Evolutionary conservation across 352 stramenopile genomes (phyloP).

Genomic region (Phytophthora megakarya): DNA sequence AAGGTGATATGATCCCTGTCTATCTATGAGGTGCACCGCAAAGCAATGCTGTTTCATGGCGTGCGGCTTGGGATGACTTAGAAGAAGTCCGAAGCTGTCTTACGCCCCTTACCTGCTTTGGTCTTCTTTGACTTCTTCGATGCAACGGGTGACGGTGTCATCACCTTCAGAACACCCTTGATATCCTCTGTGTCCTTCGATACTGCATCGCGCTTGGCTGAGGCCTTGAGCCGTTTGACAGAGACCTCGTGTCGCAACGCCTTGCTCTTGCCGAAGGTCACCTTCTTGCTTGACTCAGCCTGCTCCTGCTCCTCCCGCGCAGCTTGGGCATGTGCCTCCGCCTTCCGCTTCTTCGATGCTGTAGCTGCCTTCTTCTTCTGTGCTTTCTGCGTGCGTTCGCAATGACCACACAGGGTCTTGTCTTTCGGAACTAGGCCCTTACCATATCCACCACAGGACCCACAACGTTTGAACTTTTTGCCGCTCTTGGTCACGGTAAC

Average conservation of each 20-base stretch:
- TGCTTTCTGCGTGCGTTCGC: slow-evolving; percentile 60
- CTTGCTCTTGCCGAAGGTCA: slow-evolving; percentile 89
- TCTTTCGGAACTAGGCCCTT: slow-evolving; percentile 69
- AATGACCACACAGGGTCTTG: slow-evolving; percentile 77
- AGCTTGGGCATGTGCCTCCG: slow-evolving; percentile 38
- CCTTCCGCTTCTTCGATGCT: slow-evolving; percentile 73
- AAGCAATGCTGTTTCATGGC: slow-evolving; percentile 14
- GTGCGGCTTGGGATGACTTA: slow-evolving; percentile 32
- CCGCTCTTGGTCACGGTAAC: slow-evolving; percentile 60
- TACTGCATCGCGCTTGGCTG: slow-evolving; percentile 61
- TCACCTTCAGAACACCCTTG: slow-evolving; percentile 80
- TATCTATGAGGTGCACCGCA: slow-evolving; percentile 30
- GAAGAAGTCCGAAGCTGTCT: slow-evolving; percentile 77
- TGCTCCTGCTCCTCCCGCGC: slow-evolving; percentile 40
- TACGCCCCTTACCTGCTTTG: slow-evolving; percentile 49
- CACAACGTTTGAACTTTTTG: slow-evolving; percentile 78
- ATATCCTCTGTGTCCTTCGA: slow-evolving; percentile 60
- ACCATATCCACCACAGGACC: slow-evolving; percentile 67
- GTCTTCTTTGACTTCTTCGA: slow-evolving; percentile 52
- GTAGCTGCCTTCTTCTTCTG: slow-evolving; percentile 60
- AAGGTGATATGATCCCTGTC: slow-evolving; percentile 13
- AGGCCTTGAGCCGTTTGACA: slow-evolving; percentile 84
- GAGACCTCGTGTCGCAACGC: slow-evolving; percentile 76
- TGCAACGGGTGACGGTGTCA: slow-evolving; percentile 20
- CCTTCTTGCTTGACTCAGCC: slow-evolving; percentile 60